Base-by-base conservation (phyloP, 2,329 filamentous ascomycete species). In the Colletotrichum sansevieriae region DNA sequence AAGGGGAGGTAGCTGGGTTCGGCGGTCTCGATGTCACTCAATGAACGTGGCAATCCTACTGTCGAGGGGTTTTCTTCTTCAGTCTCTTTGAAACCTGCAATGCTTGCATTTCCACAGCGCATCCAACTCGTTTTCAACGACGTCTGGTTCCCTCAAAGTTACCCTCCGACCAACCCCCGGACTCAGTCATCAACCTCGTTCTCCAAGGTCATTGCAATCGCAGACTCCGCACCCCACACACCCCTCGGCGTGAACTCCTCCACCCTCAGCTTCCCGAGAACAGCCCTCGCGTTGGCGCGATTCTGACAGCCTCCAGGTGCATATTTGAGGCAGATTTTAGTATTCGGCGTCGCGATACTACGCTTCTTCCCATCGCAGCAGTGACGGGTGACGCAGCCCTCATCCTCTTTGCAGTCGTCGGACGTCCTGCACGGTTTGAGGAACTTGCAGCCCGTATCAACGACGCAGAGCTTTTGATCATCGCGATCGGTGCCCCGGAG, bases 1-100 rank as follows among this genome's bases (percentile, higher is more conserved):
- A 94, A 93, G 83, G 82, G 64, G 74, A n/a, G 71, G 73, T 68
- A 74, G 39, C 11, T 11, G 10, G 25, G 13, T 33, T 18, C 4
- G 1, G 25, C 1, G 9, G 2, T 18, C 33, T 29, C 8, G 22
- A 51, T 13, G 33, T 51, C 13, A n/a, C 15, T 33, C 47, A 25
- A 51, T 29, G 47, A 8, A 6, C 25, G 25, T 10, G 35, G 35
- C 35, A 39, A 39, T 39, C 1, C 35, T 39, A 39, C 35, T 11
- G 12, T 39, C 35, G 12, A 39, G 2, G 35, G 35, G 35, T 39
- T 39, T 10, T 13, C 12, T 39, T 44, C 13, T 13, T 44, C n/a
- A 15, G 43, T 18, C 43, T 44, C 2, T 44, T 44, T 44, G 13
- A 44, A 3, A 44, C 43, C 43, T 15, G n/a, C n/a, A 7, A 11